Evolutionary conservation across 805 yeast genomes (phyloP), one percentile per base, ranked within the genome.

Genomic region (Candida lessepsii): DNA sequence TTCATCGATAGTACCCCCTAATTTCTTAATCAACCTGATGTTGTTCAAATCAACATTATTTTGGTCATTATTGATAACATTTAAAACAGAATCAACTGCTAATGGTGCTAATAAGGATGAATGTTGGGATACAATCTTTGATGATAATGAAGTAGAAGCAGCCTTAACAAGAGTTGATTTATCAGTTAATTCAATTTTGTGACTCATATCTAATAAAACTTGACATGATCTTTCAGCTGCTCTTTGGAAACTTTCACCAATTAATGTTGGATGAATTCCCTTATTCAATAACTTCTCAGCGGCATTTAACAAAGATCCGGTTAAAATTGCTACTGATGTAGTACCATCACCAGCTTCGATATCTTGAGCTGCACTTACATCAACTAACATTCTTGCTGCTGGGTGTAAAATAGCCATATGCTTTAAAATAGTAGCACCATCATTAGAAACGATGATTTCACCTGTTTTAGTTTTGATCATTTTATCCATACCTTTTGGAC

Each of bases 301-400:
- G 13, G 99, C 99, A 21, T 91, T 96, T 40, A 93, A 71, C 35
- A 93, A 67, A 4, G 97, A 91, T 26, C 99, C 99, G 5, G 97
- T 87, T 47, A 93, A 73, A 40, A 93, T 91, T 20, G 95, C 99
- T 23, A 93, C 99, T 2, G 96, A 83, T 0, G 99, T 93, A 24
- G 99, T 93, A 49, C 99, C 99, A 61, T 93, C 99, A 41, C 99
- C 99, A n/a, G 98, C 99, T 64, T 90, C 99, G 27, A 90, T 85
- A 55, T 93, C 99, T 67, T 93, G 99, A 1, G 99, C 98, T 29
- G 90, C 96, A 44, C 96, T 84, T 19, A 93, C 86, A 60, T 93
- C 98, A 32, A 93, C 99, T 56, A 78, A 61, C 98, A 93, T 93
- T 57, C 89, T 84, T 1, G 99, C 99, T 2, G 96, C 99, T 2